These are phyloP conservation scores for Thraustochytrium sp. DNA, from an alignment of 352 stramenopile species.

Conservation along the genomic window DNA sequence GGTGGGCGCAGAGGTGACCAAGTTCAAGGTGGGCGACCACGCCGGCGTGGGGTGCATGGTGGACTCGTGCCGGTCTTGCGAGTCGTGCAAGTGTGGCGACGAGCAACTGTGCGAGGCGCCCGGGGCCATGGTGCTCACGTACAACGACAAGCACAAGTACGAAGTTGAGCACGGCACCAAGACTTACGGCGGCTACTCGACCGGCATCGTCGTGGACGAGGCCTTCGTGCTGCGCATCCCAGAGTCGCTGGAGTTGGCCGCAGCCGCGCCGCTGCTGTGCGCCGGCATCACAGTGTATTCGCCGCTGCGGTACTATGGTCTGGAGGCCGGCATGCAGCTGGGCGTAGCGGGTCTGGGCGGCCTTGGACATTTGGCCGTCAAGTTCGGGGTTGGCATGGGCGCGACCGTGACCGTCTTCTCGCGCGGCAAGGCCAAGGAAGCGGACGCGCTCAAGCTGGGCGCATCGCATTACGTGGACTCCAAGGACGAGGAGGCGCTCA, in stretches of 20 bases:
- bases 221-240: constrained; percentile 68
- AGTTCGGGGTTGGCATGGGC: constrained; percentile 69
- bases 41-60: constrained; percentile 70
- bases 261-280: constrained; percentile 67
- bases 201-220: constrained; percentile 62
- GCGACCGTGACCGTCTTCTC: constrained; percentile 67
- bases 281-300: constrained; percentile 73
- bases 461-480: constrained; percentile 64
- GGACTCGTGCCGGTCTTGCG: constrained; percentile 63
- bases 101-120: constrained; percentile 50
- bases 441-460: constrained; percentile 62
- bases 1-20: constrained; percentile 56
- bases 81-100: constrained; percentile 56
- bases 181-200: constrained; percentile 64
- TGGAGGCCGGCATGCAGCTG: constrained; percentile 57
- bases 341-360: constrained; percentile 72
- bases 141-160: background rate
- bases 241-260: constrained; percentile 59
- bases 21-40: constrained; percentile 63
- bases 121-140: background rate
- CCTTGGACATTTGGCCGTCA: constrained; percentile 71
- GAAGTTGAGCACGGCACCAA: constrained; percentile 43
- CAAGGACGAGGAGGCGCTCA: constrained; percentile 53
- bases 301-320: constrained; percentile 62
- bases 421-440: constrained; percentile 61